Evolutionary conservation across 2,329 filamentous ascomycete genomes (phyloP), one percentile per base, ranked within the genome.

Genomic region (Aspergillus oerlinghausenensis): DNA sequence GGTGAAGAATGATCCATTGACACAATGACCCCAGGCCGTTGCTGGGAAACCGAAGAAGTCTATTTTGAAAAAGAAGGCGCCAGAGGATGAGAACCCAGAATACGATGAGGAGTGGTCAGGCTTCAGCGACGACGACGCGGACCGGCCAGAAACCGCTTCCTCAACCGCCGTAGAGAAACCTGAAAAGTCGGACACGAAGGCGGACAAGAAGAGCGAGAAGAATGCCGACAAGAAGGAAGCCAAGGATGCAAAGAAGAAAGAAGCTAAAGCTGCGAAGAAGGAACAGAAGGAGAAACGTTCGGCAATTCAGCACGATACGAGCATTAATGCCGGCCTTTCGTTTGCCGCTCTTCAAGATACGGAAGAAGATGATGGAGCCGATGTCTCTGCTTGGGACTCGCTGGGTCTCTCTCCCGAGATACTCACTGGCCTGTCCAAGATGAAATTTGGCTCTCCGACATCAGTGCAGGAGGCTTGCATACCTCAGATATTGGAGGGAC

Each of bases 391-490:
- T 28, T 99, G 94, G 94, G 80, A 84, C 56, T 76, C 82, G 7
- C 75, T 99, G 38, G 83, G 87, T 4, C 79, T 99, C 2, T 93
- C 90, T 1, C 79, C 88, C 0, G 80, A 84, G 51, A 83, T 89
- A 0, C 77, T 96, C 19, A 85, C 86, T 1, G 85, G 90, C 17
- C 78, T 99, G 32, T 87, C 90, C 2, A 88, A 86, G 63, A 79
- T 97, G 59, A 88, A 88, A 56, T 97, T 97, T 70, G 70, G 82
- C 4, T 86, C 84, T 57, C 94, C 94, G 0, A 97, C 92, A 0
- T 75, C 83, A 0, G 96, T 99, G 56, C 94, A 99, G 71, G 76
- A 80, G 21, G 81, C 85, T 35, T 81, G 90, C 1, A 96, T 99
- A 64, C 92, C 94, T 0, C 83, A 89, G 53, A 89, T 97, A 49